Conservation (phyloP, 129 eudicot species). For the Logfia minima region DNA sequence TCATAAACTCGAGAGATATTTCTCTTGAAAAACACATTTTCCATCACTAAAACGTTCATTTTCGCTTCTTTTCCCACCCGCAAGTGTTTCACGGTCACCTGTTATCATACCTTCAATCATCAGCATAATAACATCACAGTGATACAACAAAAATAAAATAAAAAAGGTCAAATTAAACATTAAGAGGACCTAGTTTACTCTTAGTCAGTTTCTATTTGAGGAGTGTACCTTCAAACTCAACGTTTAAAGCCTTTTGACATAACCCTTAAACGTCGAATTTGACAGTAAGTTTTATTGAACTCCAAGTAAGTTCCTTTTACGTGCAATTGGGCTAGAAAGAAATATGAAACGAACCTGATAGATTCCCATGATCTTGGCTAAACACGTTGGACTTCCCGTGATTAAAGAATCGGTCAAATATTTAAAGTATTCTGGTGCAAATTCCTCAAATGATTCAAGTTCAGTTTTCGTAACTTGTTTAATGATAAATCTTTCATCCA, state of each 20-base stretch:
- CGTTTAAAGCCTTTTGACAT: not conserved
- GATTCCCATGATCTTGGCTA: slow-evolving; percentile 87
- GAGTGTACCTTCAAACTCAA: not conserved
- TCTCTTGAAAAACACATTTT: slow-evolving; percentile 73
- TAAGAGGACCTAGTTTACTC: too few species aligned
- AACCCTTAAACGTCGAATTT: not conserved
- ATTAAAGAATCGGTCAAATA: slow-evolving; percentile 64
- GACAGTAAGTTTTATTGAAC: not conserved
- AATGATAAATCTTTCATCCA: slow-evolving; percentile 84
- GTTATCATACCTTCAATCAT: not conserved
- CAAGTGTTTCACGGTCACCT: slow-evolving; percentile 68
- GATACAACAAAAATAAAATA: not conserved
- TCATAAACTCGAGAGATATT: slow-evolving; percentile 74
- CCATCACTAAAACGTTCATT: slow-evolving; percentile 94
- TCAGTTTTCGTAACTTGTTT: slow-evolving; percentile 93
- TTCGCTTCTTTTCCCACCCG: slow-evolving; percentile 85
- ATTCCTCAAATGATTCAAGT: slow-evolving; percentile 83
- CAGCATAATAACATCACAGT: slow-evolving; percentile 18
- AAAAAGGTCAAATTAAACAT: too few species aligned
- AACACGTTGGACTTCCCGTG: slow-evolving; percentile 89
- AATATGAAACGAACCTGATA: slow-evolving; percentile 59
- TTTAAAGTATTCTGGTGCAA: slow-evolving; percentile 76
- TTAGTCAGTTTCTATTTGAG: not conserved
- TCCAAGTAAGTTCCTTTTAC: too few species aligned
- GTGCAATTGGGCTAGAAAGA: not conserved